Evolutionary conservation across 192 early-diverging fungal genomes (phyloP), one percentile per base, ranked within the genome.

Genomic region (Coemansia sp.): DNA sequence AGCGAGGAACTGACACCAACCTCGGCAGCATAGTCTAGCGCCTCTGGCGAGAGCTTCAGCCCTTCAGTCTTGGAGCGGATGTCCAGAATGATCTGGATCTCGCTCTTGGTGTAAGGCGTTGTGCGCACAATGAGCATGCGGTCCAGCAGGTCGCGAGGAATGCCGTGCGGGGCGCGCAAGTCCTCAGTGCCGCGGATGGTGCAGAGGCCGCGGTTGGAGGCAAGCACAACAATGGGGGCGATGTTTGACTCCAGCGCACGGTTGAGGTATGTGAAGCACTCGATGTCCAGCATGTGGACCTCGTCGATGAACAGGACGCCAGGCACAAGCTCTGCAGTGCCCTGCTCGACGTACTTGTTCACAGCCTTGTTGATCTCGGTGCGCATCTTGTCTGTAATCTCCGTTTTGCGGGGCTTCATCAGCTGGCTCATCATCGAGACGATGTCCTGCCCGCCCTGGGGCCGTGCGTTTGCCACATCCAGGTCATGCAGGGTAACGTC

Each of bases 221-320:
- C 97, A 78, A 99, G 90, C 48, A 99, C 90, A 14, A 99, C 97
- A 69, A 99, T 96, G 20, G 97, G 97, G 10, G 93, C 91, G 30
- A 99, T 85, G 31, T 91, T 85, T 2, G 93, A 95, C 76, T 99
- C 97, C 23, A 99, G 83, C 27, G 97, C 97, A 37, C 96, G 92
- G 84, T 98, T 99, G 57, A 99, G 83, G 68, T 97, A 99, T 2
- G 97, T 98, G 70, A 99, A 99, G 82, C 95, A 99, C 74, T 99
- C 97, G 68, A 99, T 95, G 79, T 99, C 97, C 23, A 99, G 86
- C 93, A 99, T 98, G 71, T 99, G 97, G 15, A 98, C 96, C 81
- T 98, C 97, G 77, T 99, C 97, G 66, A 99, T 92, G 61, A 99
- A 99, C 36, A 99, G 68, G 27, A 99, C 97, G 57, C 97, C 97